phyloP scores from a whole-genome alignment of 805 yeast genomes.

The Grigorovia transvaalensis region DNA sequence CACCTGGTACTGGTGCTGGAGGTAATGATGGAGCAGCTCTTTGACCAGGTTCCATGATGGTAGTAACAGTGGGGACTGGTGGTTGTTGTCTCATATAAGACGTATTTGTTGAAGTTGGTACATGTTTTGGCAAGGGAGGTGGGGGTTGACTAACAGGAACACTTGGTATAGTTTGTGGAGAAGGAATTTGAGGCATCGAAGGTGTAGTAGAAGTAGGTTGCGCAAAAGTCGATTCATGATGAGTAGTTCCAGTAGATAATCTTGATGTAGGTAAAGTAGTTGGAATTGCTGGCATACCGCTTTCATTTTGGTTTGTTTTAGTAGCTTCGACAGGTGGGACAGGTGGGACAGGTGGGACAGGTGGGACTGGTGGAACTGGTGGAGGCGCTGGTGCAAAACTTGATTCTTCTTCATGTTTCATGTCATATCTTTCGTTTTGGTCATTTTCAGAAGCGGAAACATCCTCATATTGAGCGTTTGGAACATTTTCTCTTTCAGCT shows the following conservation, averaged over 20 bases:
- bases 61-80: conserved; percentile 1
- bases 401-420: not conserved
- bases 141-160: conserved; percentile 7
- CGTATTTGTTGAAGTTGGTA: not conserved
- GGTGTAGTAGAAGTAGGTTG: not conserved
- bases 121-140: conserved; percentile 18
- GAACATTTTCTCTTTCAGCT: not conserved
- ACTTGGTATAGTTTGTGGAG: conserved; percentile 2
- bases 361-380: not conserved
- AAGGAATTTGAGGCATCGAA: not conserved
- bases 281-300: not conserved
- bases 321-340: conserved; percentile 1
- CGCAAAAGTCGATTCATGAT: not conserved
- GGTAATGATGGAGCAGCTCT: conserved; percentile 4
- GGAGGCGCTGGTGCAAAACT: not conserved
- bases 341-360: conserved; percentile 1
- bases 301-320: too few relatives aligned
- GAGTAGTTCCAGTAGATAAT: too few relatives aligned
- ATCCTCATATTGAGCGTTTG: too few relatives aligned
- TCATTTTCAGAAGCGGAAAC: not conserved
- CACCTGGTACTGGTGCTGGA: conserved; percentile 1
- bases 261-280: not conserved
- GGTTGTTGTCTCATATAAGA: not conserved
- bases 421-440: too few relatives aligned
- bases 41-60: not conserved